A percentile compares a stretch with the other conserved stretches of the same genome.
These are phyloP conservation scores for Ramalina intermedia DNA, from an alignment of 495 filamentous ascomycete genomes.

Conservation along the genomic window DNA sequence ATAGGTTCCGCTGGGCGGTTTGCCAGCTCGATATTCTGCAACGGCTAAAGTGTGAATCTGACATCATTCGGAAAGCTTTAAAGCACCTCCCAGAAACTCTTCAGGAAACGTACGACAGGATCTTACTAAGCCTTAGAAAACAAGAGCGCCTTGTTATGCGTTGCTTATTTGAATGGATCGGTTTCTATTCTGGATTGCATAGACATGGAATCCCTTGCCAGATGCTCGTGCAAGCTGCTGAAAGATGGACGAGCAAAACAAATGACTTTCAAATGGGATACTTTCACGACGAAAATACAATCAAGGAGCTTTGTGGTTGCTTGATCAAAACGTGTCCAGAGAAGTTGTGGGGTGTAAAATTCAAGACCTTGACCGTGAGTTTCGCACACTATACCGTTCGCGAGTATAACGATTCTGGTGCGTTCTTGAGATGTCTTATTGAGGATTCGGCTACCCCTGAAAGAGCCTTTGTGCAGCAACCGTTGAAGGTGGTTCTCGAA, in stretches of 20 bases:
- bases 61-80: conserved; percentile 17
- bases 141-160: conserved; percentile 17
- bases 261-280: conserved; percentile 10
- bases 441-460: background rate
- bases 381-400: conserved; percentile 23
- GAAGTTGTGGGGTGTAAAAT: background rate
- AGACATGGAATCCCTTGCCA: background rate
- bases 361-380: background rate
- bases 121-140: conserved; percentile 17
- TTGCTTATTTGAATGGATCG: conserved; percentile 8
- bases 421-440: background rate
- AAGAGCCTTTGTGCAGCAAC: background rate
- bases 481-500: background rate
- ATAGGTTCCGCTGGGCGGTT: conserved; percentile 33
- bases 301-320: conserved; percentile 19
- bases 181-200: background rate
- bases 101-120: conserved; percentile 26
- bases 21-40: conserved; percentile 29
- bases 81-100: conserved; percentile 22
- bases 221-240: conserved; percentile 12
- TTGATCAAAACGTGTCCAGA: conserved; percentile 6
- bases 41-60: conserved; percentile 5
- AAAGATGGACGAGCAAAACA: conserved; percentile 12
- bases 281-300: conserved; percentile 7
- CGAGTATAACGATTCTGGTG: conserved; percentile 19